Base-by-base conservation (phyloP, 2,329 filamentous ascomycete species). In the Tolypocladium amazonense region DNA sequence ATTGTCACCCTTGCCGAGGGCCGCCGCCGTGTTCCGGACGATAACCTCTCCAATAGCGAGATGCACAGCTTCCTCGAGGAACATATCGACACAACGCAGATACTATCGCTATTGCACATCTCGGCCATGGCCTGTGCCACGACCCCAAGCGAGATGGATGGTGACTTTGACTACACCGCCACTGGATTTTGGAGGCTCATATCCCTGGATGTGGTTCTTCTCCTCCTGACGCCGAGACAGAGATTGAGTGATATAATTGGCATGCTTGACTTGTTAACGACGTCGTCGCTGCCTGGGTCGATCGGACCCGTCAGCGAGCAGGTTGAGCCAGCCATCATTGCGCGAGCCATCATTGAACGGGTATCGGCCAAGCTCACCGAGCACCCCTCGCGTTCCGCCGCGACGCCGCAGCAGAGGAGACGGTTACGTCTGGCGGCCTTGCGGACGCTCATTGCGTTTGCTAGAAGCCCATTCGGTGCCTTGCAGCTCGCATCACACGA, bases 171-270 rank as follows among this genome's bases (percentile, higher is more conserved):
- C 56, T 67, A 70, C 54, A 69, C 69, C 23, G 66, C 70, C 23
- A 67, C 69, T 0, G 72, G 77, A 41, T 89, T 92, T 66, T 94
- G 90, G 90, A 81, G 78, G 61, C 73, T 79, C 43, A 83, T 92
- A 62, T 81, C 86, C 4, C 80, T 85, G 30, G 83, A 88, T 53
- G 86, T 88, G 63, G 81, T 88, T 12, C 73, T 89, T 15, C 76
- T 89, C 59, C 81, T 90, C 65, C 78, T 93, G 1, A 86, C 83
- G 61, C 82, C 83, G 37, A 86, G 85, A 59, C 88, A 92, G 62
- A 81, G 82, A 1, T 74, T 84, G 0, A 71, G 77, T 1, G 85
- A 90, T 56, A 86, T 89, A 58, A 73, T 83, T 1, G 77, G 80
- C 35, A 87, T 87, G 76, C 75, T 92, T 11, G 78, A 81, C 33